Evolutionary conservation across 257 asterid genomes (phyloP).

Genomic region (Ehretia macrophylla): DNA sequence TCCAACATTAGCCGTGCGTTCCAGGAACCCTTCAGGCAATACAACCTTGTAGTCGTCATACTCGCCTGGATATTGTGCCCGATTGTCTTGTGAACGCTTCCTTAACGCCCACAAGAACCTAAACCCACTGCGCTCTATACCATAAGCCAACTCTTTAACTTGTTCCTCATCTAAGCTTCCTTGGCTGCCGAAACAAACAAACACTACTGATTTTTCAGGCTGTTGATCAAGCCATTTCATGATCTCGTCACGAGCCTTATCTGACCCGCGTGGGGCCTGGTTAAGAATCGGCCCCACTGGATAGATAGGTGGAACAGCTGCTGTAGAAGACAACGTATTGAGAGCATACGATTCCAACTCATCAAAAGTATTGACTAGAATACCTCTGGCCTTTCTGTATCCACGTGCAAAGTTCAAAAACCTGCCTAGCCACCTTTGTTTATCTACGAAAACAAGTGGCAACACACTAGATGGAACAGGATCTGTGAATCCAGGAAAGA

Average conservation of each 20-base stretch:
- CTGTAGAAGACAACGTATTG: slow-evolving; percentile 20
- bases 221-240: slow-evolving; percentile 46
- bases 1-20: slow-evolving; percentile 25
- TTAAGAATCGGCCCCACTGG: slow-evolving; percentile 57
- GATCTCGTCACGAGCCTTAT: neutral
- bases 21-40: slow-evolving; percentile 17
- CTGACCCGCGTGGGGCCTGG: slow-evolving; percentile 11
- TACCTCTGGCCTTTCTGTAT: slow-evolving; percentile 50
- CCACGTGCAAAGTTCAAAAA: slow-evolving; percentile 52
- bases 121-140: slow-evolving; percentile 40
- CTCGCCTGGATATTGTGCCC: slow-evolving; percentile 37
- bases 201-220: slow-evolving; percentile 35
- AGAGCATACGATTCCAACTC: slow-evolving; percentile 51
- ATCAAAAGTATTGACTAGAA: slow-evolving; percentile 46
- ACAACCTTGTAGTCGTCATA: slow-evolving; percentile 13
- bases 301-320: slow-evolving; percentile 38
- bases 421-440: slow-evolving; percentile 38
- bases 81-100: slow-evolving; percentile 1
- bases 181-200: slow-evolving; percentile 52
- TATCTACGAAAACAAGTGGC: slow-evolving; percentile 40
- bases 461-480: slow-evolving; percentile 40
- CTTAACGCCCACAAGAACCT: slow-evolving; percentile 53
- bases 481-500: slow-evolving; percentile 36
- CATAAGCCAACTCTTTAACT: slow-evolving; percentile 37
- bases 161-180: slow-evolving; percentile 39